phyloP scores from a whole-genome alignment of 306 rosid genomes.

The Cucurbita maxima region DNA sequence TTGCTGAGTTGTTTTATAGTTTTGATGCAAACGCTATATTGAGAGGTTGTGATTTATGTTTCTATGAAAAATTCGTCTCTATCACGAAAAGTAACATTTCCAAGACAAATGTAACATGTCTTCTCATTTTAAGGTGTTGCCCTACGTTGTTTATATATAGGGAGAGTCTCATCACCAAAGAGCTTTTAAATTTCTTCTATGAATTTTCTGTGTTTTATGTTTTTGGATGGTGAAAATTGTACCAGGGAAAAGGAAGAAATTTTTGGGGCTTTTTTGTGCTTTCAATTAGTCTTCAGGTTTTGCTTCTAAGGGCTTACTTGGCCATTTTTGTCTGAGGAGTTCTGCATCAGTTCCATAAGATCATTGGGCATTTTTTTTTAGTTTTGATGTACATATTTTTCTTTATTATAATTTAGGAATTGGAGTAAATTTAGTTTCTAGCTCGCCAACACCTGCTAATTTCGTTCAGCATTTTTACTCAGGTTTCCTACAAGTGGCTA shows the following conservation, averaged over 20 bases:
- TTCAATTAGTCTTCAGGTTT: not conserved
- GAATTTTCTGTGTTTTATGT: not conserved
- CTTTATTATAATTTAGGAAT: not conserved
- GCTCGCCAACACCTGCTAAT: not conserved
- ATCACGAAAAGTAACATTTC: not conserved
- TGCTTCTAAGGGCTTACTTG: not conserved
- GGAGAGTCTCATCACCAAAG: not conserved
- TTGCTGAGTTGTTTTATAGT: not conserved
- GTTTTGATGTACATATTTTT: not conserved
- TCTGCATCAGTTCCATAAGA: not conserved
- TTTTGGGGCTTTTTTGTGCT: not conserved
- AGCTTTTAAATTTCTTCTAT: not conserved
- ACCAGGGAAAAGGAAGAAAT: not conserved
- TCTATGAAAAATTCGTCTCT: not conserved
- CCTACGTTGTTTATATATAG: not conserved
- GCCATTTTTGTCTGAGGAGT: not conserved
- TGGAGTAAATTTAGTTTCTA: not conserved
- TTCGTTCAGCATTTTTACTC: conserved; percentile 5
- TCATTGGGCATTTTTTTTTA: not conserved
- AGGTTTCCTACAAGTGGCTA: conserved; percentile 97
- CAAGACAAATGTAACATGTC: not conserved
- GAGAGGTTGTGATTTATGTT: not conserved
- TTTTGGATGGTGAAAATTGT: not conserved
- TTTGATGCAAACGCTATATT: not conserved
- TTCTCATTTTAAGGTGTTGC: not conserved